These are phyloP conservation scores for Trichomonascus vanleenenianus DNA, from an alignment of 805 yeast species.

Conservation along the genomic window DNA sequence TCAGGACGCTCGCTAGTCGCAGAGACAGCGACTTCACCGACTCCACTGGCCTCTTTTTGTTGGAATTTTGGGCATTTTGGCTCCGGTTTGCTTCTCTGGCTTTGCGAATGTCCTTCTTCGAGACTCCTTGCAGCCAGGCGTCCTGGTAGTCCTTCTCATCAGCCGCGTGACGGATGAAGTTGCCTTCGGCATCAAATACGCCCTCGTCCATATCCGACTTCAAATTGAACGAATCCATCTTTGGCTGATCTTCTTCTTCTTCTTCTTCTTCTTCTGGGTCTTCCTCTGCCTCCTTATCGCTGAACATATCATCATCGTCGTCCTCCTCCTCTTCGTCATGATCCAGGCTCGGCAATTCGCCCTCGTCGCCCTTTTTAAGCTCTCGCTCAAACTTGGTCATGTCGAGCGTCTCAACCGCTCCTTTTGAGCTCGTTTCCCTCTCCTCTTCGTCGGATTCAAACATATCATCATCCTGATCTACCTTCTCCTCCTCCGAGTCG, in stretches of 20 bases:
- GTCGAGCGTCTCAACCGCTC: conserved; percentile 24
- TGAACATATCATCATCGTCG: conserved; percentile 22
- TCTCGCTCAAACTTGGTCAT: conserved; percentile 32
- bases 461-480: conserved; percentile 29
- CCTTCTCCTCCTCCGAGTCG: conserved; percentile 16
- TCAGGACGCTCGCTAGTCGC: neutral
- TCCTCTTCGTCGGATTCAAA: conserved; percentile 17
- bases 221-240: conserved; percentile 57
- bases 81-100: conserved; percentile 23
- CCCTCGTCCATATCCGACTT: conserved; percentile 53
- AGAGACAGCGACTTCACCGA: neutral
- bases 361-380: conserved; percentile 2
- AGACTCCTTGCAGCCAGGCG: conserved; percentile 32
- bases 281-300: conserved; percentile 15
- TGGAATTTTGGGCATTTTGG: conserved; percentile 20
- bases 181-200: conserved; percentile 52
- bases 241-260: conserved; percentile 29
- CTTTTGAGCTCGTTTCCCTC: conserved; percentile 8
- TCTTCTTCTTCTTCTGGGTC: conserved; percentile 23
- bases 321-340: conserved; percentile 18
- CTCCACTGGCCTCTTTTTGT: conserved; percentile 35
- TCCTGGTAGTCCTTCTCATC: conserved; percentile 33
- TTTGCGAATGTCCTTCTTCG: conserved; percentile 30
- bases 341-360: conserved; percentile 16
- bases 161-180: conserved; percentile 39